phyloP scores from a whole-genome alignment of 164 flowering plant species.

The Chimonanthus praecox region DNA sequence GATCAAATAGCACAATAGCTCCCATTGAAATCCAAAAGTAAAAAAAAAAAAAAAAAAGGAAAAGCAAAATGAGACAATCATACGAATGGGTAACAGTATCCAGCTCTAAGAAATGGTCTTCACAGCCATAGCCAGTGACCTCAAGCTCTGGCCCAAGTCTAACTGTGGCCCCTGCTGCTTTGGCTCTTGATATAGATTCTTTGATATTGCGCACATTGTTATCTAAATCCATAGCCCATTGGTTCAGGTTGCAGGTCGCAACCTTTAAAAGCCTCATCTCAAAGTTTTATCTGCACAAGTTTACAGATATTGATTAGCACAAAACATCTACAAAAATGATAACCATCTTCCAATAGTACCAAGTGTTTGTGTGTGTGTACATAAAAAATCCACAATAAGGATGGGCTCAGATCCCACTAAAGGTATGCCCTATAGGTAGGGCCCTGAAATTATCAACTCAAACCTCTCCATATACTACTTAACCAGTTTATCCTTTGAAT shows the following conservation, averaged over 20 bases:
- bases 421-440: no score
- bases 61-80: constrained; percentile 12
- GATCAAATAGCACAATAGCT: background rate
- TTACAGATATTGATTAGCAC: background rate
- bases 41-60: no score
- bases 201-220: constrained; percentile 71
- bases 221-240: constrained; percentile 99
- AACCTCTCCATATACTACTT: no score
- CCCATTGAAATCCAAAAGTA: background rate
- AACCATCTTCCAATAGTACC: no score
- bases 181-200: constrained; percentile 69
- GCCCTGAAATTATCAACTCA: no score
- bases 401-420: no score
- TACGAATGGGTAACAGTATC: constrained; percentile 89
- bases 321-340: no score
- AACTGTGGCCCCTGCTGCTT: constrained; percentile 72
- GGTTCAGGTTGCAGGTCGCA: constrained; percentile 95
- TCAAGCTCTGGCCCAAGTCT: constrained; percentile 98
- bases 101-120: constrained; percentile 93
- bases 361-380: no score
- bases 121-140: constrained; percentile 95
- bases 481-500: no score
- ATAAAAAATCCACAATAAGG: no score
- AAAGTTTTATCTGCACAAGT: background rate
- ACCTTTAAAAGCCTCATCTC: constrained; percentile 86